Evolutionary conservation across 108 stramenopile species (phyloP), one percentile per base, ranked within the genome.

Genomic region (Skeletonema grethae): DNA sequence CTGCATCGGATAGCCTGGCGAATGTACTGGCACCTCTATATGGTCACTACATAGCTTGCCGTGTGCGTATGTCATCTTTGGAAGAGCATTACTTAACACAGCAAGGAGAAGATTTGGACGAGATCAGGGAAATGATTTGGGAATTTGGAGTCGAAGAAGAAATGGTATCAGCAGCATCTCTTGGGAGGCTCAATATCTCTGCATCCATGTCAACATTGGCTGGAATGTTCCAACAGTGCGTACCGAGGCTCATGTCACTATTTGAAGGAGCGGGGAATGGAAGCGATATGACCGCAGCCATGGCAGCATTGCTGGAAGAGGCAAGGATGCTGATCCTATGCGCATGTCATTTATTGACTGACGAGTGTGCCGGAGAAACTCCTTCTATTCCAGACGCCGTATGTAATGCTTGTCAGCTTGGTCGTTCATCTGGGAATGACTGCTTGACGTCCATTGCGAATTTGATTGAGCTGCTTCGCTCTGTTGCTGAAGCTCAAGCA

Each of bases 241-340:
- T 85, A 34, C 89, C 85, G 22, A 73, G 80, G 57, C 70, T 95
- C 0, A 76, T 86, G 66, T 34, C 71, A 31, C 31, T 88, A 31
- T 95, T 91, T 84, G 76, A 83, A 43, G 58, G 66, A 4, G 57
- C 57, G 38, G 70, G 72, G 0, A 31, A 53, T 5, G 66, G 41
- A 10, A 48, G 57, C 22, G 77, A 77, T 18, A 82, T 95, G 25
- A 79, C 86, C 18, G 80, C 90, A 8, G 89, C 89, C 35, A 80
- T 84, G 31, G 90, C 95, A 18, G 90, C 82, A 29, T 53, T 95
- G 34, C 61, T 95, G 48, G 94, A 95, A 66, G 85, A 95, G 82
- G 88, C 89, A n/a, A 76, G 95, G 59, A 65, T 93, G 46, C 61
- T 91, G 65, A 81, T 85, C 9, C 30, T 93, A 57, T 91, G 84